phyloP scores from a whole-genome alignment of 805 yeast species.

The Priceomyces carsonii region DNA sequence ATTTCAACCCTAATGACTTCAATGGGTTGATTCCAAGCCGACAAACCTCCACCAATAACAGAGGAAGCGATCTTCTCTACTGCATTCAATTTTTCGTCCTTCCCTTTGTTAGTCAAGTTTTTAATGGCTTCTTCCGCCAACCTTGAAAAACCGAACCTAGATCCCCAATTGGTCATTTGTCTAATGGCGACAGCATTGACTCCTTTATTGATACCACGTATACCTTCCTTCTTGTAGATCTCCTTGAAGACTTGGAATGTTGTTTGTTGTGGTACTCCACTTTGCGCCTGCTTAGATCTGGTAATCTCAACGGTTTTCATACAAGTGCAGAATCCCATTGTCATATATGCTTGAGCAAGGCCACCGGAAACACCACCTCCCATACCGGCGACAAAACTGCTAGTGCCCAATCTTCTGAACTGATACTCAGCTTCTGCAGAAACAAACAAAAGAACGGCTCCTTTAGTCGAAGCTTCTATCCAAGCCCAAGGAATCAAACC shows the following conservation, averaged over 20 bases:
- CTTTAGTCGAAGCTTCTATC: slow-evolving; percentile 99
- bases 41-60: slow-evolving; percentile 93
- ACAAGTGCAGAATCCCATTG: slow-evolving; percentile 98
- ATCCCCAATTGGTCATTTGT: slow-evolving; percentile 99
- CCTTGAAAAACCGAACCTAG: slow-evolving; percentile 90
- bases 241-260: slow-evolving; percentile 85
- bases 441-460: slow-evolving; percentile 91
- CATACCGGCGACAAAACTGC: slow-evolving; percentile 80
- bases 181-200: slow-evolving; percentile 99
- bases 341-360: slow-evolving; percentile 91
- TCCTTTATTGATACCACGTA: slow-evolving; percentile 94
- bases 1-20: slow-evolving; percentile 97
- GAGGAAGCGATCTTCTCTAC: slow-evolving; percentile 82
- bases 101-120: slow-evolving; percentile 56
- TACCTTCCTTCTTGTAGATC: slow-evolving; percentile 82
- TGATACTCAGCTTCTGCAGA: slow-evolving; percentile 89
- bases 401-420: slow-evolving; percentile 60
- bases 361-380: slow-evolving; percentile 97
- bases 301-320: slow-evolving; percentile 99
- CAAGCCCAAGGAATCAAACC: slow-evolving; percentile 99
- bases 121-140: slow-evolving; percentile 86
- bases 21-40: slow-evolving; percentile 99
- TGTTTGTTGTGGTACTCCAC: slow-evolving; percentile 66
- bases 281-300: slow-evolving; percentile 67
- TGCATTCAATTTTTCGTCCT: slow-evolving; percentile 63